Conservation (phyloP, 306 rosid species). For the Castanopsis chinensis region DNA sequence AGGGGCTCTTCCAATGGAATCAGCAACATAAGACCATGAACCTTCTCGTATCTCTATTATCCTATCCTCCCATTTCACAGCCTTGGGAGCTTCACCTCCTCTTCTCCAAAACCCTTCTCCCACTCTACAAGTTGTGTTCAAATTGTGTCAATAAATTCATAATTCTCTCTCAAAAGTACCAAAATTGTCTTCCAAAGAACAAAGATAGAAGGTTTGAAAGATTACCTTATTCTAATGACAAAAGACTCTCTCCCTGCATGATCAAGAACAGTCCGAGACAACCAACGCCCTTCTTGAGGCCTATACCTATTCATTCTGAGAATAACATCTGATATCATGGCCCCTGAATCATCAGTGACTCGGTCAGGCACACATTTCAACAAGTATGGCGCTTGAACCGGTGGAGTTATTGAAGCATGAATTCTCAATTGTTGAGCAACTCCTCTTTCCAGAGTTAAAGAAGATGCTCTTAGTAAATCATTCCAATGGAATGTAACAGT, state of each 20-base stretch:
- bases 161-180: neutral
- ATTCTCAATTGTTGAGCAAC: conserved; percentile 48
- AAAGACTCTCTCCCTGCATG: conserved; percentile 95
- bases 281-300: conserved; percentile 98
- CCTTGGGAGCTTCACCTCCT: conserved; percentile 77
- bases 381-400: conserved; percentile 86
- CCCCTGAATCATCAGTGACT: conserved; percentile 89
- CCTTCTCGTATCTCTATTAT: conserved; percentile 93
- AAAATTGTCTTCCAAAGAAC: neutral
- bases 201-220: too few relatives aligned
- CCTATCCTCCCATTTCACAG: conserved; percentile 88
- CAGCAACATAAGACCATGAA: conserved; percentile 92
- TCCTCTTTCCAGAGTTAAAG: conserved; percentile 60
- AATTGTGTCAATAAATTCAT: neutral
- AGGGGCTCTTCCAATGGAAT: conserved; percentile 78
- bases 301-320: conserved; percentile 71
- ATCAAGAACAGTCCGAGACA: conserved; percentile 93
- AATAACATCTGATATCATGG: conserved; percentile 86
- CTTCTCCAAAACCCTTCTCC: conserved; percentile 97
- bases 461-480: conserved; percentile 71
- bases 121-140: conserved; percentile 50
- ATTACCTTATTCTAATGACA: conserved; percentile 68
- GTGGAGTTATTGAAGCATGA: conserved; percentile 74
- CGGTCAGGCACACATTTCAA: conserved; percentile 89
- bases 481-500: conserved; percentile 61